Percentiles rank a stretch among this genome's conserved stretches.
These are phyloP conservation scores for Candida caryicola DNA, from an alignment of 805 yeast genomes.

Conservation along the genomic window DNA sequence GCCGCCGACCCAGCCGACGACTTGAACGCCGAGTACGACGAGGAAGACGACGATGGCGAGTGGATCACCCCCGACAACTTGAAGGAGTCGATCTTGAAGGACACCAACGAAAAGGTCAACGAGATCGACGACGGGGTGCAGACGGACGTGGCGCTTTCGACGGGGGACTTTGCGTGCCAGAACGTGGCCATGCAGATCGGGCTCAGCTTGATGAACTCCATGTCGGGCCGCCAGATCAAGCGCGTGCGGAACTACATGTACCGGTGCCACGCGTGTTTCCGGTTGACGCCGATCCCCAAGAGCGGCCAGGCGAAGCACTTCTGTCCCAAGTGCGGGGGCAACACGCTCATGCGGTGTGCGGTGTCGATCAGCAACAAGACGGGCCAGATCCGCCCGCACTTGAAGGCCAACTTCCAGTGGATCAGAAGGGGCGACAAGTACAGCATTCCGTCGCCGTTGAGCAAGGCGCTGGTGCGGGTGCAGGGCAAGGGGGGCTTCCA, in stretches of 20 bases:
- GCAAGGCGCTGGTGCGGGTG: slow-evolving; percentile 67
- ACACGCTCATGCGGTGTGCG: slow-evolving; percentile 84
- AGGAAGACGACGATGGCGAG: slow-evolving; percentile 77
- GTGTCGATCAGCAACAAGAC: slow-evolving; percentile 76
- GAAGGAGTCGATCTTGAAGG: slow-evolving; percentile 64
- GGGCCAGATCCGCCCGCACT: slow-evolving; percentile 83
- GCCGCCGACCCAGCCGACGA: slow-evolving; percentile 2
- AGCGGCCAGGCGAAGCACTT: slow-evolving; percentile 78
- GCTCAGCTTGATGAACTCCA: slow-evolving; percentile 75
- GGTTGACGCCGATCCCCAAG: slow-evolving; percentile 72
- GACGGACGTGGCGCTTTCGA: slow-evolving; percentile 80
- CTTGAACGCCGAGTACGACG: slow-evolving; percentile 54
- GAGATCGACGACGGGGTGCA: slow-evolving; percentile 30
- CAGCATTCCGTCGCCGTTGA: slow-evolving; percentile 82
- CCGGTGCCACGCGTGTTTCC: slow-evolving; percentile 96
- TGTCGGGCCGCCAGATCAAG: slow-evolving; percentile 80
- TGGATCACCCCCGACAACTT: slow-evolving; percentile 94
- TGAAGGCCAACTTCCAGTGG: slow-evolving; percentile 93
- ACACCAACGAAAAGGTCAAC: slow-evolving; percentile 55
- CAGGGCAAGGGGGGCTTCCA: slow-evolving; percentile 79
- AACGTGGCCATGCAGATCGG: slow-evolving; percentile 92
- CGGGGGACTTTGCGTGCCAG: slow-evolving; percentile 97
- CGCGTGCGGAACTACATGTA: slow-evolving; percentile 89
- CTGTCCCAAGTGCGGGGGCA: slow-evolving; percentile 95
- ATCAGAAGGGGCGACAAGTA: slow-evolving; percentile 80